phyloP scores from a whole-genome alignment of 164 flowering plant species.

The Houttuynia cordata region DNA sequence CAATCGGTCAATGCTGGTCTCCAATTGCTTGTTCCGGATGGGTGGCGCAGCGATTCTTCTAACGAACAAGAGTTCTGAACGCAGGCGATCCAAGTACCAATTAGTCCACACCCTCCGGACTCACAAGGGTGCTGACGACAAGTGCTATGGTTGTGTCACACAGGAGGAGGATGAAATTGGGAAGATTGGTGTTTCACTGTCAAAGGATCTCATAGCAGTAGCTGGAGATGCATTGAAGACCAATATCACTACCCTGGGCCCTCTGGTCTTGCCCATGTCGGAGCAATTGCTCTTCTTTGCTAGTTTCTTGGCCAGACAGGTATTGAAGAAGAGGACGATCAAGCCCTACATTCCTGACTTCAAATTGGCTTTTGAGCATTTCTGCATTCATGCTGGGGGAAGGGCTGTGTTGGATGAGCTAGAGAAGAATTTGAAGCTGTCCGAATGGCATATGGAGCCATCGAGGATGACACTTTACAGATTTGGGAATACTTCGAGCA shows the following conservation, averaged over 20 bases:
- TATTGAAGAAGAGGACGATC: constrained; percentile 56
- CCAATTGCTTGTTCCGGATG: constrained; percentile 71
- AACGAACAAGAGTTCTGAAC: constrained; percentile 49
- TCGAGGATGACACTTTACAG: constrained; percentile 52
- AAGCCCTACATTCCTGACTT: constrained; percentile 74
- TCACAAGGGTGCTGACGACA: constrained; percentile 65
- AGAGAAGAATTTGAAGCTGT: constrained; percentile 61
- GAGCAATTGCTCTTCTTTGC: constrained; percentile 63
- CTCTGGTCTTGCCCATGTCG: constrained; percentile 72
- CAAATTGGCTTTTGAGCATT: constrained; percentile 76
- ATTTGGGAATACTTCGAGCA: constrained; percentile 67
- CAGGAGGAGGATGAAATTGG: constrained; percentile 54
- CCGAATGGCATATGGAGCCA: constrained; percentile 82
- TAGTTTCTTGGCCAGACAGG: constrained; percentile 45
- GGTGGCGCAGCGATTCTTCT: constrained; percentile 70
- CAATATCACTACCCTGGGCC: constrained; percentile 70
- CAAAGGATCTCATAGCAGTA: constrained; percentile 75
- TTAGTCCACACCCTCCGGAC: constrained; percentile 70
- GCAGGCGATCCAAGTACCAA: constrained; percentile 49
- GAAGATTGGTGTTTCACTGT: constrained; percentile 56
- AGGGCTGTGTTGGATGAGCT: constrained; percentile 78
- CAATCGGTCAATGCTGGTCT: constrained; percentile 66
- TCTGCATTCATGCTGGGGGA: constrained; percentile 87
- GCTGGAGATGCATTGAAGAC: constrained; percentile 81
- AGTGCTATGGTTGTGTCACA: constrained; percentile 57